Evolutionary conservation across 441 rosid genomes (phyloP), one percentile per base, ranked within the genome.

Genomic region (Iberis amara): DNA sequence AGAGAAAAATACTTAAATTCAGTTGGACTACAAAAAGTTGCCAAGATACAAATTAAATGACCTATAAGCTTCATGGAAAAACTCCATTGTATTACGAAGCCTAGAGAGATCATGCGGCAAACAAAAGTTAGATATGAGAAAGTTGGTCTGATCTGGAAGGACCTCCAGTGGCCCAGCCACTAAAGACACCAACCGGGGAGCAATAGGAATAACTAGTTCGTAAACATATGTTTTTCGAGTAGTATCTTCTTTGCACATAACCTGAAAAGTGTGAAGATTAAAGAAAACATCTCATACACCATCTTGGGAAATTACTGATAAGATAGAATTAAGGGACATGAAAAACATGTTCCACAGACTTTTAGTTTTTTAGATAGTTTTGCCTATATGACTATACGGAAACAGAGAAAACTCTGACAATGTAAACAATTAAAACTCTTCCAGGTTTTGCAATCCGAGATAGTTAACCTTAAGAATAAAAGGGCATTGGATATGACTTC

Each of bases 11-110:
- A 23, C 9, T 52, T 52, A 61, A 13, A 15, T 23, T 35, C 73
- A 62, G 60, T 26, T 47, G 63, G 43, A 13, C 46, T 8, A 45
- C 39, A 28, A 9, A 31, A 61, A 46, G 50, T 39, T 54, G 15
- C 35, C 45, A 39, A 37, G 36, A 47, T 14, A 32, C 31, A 59
- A 60, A 45, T 61, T 48, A 28, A 60, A 42, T 47, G 61, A 92
- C 97, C 86, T 92, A 80, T 82, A 89, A 24, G 95, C 95, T 69
- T 75, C 76, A 68, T 89, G 89, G 57, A 89, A 92, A 73, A 86
- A 86, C 42, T 71, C 90, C 75, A 89, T 73, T 4, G 97, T 84
- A 61, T 92, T 81, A 43, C 61, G 81, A 55, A 92, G 88, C 75
- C 76, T 79, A 18, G 73, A 55, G 63, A 74, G 50, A 69, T 73